Conservation (phyloP, 1,139 yeast genomes). For the Yamadazyma taylorii region DNA sequence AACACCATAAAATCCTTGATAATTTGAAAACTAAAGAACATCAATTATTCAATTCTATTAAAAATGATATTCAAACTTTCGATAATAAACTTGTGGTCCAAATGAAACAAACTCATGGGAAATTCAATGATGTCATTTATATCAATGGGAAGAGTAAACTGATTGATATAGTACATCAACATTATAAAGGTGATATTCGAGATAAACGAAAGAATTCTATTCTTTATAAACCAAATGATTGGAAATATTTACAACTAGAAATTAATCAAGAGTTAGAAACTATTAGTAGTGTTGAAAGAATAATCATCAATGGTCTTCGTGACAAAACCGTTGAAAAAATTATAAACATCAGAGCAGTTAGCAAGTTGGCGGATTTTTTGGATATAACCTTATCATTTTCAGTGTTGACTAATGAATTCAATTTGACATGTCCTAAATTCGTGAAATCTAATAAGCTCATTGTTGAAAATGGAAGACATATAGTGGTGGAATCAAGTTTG, state of each 20-base stretch:
- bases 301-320: slow-evolving; percentile 44
- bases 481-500: slow-evolving; percentile 85
- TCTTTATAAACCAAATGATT: slow-evolving; percentile 31
- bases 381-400: slow-evolving; percentile 81
- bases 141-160: slow-evolving; percentile 35
- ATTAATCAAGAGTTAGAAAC: slow-evolving; percentile 25
- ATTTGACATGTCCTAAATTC: slow-evolving; percentile 68
- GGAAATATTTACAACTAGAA: slow-evolving; percentile 32
- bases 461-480: slow-evolving; percentile 69
- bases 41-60: slow-evolving; percentile 21
- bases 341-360: slow-evolving; percentile 42
- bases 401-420: slow-evolving; percentile 60
- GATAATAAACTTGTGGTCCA: slow-evolving; percentile 31
- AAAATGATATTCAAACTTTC: slow-evolving; percentile 19
- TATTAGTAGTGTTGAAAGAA: slow-evolving; percentile 43
- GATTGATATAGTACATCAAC: slow-evolving; percentile 19
- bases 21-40: slow-evolving; percentile 25
- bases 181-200: slow-evolving; percentile 21
- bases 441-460: slow-evolving; percentile 43
- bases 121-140: slow-evolving; percentile 32
- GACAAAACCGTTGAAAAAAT: slow-evolving; percentile 36
- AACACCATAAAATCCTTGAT: slow-evolving; percentile 36
- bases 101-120: slow-evolving; percentile 32
- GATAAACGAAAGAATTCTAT: slow-evolving; percentile 32
- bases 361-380: slow-evolving; percentile 57